Conservation (phyloP, 2,329 filamentous ascomycete species). For the Talaromyces albobiverticillius region DNA sequence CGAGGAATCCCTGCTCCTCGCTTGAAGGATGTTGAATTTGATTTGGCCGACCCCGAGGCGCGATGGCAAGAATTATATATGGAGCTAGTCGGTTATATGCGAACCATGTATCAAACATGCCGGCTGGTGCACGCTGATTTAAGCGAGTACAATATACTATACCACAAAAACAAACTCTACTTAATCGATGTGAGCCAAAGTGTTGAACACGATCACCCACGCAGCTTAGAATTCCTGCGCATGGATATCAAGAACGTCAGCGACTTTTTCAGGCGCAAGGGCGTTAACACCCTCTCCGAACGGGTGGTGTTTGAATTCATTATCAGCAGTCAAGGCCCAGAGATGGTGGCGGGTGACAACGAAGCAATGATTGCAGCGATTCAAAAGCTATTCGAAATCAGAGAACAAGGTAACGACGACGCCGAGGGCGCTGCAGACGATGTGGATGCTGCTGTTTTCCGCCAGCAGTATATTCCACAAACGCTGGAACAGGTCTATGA, state of each 20-base stretch:
- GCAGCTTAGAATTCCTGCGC: slow-evolving; percentile 85
- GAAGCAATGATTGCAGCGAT: slow-evolving; percentile 61
- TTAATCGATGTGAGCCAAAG: slow-evolving; percentile 98
- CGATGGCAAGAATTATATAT: slow-evolving; percentile 78
- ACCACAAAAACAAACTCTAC: slow-evolving; percentile 76
- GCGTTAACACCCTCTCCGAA: slow-evolving; percentile 77
- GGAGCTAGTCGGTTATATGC: slow-evolving; percentile 83
- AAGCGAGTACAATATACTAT: slow-evolving; percentile 97
- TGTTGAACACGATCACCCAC: slow-evolving; percentile 93
- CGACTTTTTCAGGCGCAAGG: slow-evolving; percentile 86
- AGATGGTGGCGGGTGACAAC: slow-evolving; percentile 33
- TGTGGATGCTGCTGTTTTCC: slow-evolving; percentile 87
- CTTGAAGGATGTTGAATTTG: slow-evolving; percentile 78
- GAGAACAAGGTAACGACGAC: slow-evolving; percentile 49
- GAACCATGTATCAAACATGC: slow-evolving; percentile 88
- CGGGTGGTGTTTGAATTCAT: slow-evolving; percentile 82
- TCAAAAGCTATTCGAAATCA: slow-evolving; percentile 63
- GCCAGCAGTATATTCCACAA: slow-evolving; percentile 94
- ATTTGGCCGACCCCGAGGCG: slow-evolving; percentile 63
- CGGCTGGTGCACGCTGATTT: slow-evolving; percentile 91
- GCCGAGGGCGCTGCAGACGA: slow-evolving; percentile 56
- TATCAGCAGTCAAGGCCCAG: slow-evolving; percentile 56
- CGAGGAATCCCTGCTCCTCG: slow-evolving; percentile 86
- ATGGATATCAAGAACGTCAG: slow-evolving; percentile 98
- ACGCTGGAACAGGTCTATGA: slow-evolving; percentile 96